Evolutionary conservation across 257 asterid species (phyloP).

Genomic region (Penstemon davidsonii): DNA sequence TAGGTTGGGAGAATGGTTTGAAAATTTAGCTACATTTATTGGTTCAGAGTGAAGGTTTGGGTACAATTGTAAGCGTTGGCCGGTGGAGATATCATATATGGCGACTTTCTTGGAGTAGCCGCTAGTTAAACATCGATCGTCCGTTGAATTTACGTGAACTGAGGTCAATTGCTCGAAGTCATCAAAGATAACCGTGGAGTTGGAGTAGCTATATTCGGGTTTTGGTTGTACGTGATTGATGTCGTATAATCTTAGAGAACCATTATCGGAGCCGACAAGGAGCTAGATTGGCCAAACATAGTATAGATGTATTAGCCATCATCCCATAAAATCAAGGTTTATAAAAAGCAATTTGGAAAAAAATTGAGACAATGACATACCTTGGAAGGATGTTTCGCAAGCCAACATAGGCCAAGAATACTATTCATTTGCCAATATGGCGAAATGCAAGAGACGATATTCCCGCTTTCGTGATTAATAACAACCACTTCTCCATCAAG

Average conservation of each 20-base stretch:
- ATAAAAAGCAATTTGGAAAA: not conserved
- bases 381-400: conserved; percentile 68
- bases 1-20: conserved; percentile 64
- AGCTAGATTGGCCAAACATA: conserved; percentile 44
- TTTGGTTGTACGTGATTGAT: conserved; percentile 36
- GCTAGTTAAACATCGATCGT: conserved; percentile 69
- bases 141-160: conserved; percentile 72
- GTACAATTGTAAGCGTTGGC: conserved; percentile 54
- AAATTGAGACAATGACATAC: conserved; percentile 31
- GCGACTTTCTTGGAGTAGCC: conserved; percentile 82
- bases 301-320: conserved; percentile 29
- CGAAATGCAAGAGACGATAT: conserved; percentile 38
- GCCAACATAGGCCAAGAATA: conserved; percentile 82
- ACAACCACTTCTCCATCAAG: conserved; percentile 79
- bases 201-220: conserved; percentile 30
- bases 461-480: conserved; percentile 71
- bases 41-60: conserved; percentile 70
- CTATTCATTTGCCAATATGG: conserved; percentile 41
- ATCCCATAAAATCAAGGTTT: not conserved
- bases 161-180: conserved; percentile 81
- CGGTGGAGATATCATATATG: conserved; percentile 60
- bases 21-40: conserved; percentile 77
- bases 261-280: conserved; percentile 75
- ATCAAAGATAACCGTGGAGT: conserved; percentile 43
- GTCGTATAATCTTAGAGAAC: conserved; percentile 70